These are phyloP conservation scores for Thielaviopsis musarum DNA, from an alignment of 2,329 filamentous ascomycete species.

Conservation along the genomic window DNA sequence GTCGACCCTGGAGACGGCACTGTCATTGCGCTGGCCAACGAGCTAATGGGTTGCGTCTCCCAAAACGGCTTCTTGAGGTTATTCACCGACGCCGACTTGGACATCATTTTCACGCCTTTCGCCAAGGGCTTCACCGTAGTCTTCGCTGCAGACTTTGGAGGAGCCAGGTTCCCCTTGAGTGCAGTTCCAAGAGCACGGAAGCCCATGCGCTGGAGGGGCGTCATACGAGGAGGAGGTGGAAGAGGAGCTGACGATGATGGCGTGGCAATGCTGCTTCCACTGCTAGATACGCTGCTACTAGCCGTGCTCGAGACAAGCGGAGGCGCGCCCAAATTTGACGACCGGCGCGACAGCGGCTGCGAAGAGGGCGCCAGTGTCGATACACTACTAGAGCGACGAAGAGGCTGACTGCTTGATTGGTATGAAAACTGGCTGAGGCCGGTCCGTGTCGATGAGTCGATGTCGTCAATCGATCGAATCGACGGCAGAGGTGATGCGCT, in stretches of 20 bases:
- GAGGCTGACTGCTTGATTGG: neutral
- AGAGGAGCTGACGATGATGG: conserved; percentile 19
- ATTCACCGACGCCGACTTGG: conserved; percentile 2
- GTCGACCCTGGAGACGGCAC: conserved; percentile 17
- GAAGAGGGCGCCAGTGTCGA: conserved; percentile 9
- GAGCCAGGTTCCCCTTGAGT: neutral
- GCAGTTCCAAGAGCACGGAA: conserved; percentile 23
- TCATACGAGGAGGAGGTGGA: conserved; percentile 20
- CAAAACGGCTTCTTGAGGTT: conserved; percentile 9
- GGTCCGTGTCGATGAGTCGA: neutral
- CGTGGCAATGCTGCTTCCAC: conserved; percentile 14
- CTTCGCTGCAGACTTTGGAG: neutral
- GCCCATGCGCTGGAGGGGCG: conserved; percentile 37
- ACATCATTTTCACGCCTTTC: neutral
- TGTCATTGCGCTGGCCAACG: neutral
- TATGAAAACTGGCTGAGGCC: neutral
- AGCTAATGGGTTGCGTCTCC: conserved; percentile 1
- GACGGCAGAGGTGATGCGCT: neutral
- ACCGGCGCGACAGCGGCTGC: conserved; percentile 19
- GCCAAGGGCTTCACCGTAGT: neutral
- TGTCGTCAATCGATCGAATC: neutral
- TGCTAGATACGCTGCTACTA: neutral
- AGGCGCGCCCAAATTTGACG: conserved; percentile 18
- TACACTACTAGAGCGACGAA: neutral
- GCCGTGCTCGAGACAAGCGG: neutral